Evolutionary conservation across 2,329 filamentous ascomycete genomes (phyloP), one percentile per base, ranked within the genome.

Genomic region (Fusarium mangiferae): DNA sequence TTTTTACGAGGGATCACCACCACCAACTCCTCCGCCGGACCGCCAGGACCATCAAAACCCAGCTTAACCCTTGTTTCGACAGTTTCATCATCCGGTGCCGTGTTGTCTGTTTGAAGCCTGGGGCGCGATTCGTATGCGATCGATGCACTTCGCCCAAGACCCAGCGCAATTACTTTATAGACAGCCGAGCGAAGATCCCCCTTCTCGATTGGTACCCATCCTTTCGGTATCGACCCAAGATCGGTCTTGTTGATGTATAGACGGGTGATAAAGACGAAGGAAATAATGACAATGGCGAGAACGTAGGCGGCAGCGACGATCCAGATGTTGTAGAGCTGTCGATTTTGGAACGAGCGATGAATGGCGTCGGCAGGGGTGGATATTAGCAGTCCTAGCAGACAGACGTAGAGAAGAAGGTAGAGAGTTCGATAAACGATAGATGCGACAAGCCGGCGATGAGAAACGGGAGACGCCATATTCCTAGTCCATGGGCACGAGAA

Each of bases 211-310:
- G 95, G 95, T 22, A 98, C 89, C 89, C 94, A 97, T 61, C 90
- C 86, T 81, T 96, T 96, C 3, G 96, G 96, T 67, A 99, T 98
- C 8, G 90, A 91, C 24, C 91, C 90, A 14, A 98, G 87, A 14
- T 93, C 91, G 51, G 89, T 93, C 71, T 94, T 91, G 78, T 94
- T 97, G 60, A 96, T 94, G 83, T 96, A 98, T 26, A 98, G 89
- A n/a, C 96, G 89, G 60, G 91, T 90, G 62, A 91, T 89, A 81
- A 97, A 98, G 78, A 98, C 90, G 77, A 97, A 90, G 49, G 90
- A 82, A 48, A 94, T 89, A 60, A 95, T 84, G 51, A 93, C 70
- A 51, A 92, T 85, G 20, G 94, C 94, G 54, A 94, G 84, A 64
- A 95, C 83, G 80, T 97, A 97, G 77, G 89, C 89, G 67, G 93